These are phyloP conservation scores for Vigna trinervia DNA, from an alignment of 306 rosid genomes.

Conservation along the genomic window DNA sequence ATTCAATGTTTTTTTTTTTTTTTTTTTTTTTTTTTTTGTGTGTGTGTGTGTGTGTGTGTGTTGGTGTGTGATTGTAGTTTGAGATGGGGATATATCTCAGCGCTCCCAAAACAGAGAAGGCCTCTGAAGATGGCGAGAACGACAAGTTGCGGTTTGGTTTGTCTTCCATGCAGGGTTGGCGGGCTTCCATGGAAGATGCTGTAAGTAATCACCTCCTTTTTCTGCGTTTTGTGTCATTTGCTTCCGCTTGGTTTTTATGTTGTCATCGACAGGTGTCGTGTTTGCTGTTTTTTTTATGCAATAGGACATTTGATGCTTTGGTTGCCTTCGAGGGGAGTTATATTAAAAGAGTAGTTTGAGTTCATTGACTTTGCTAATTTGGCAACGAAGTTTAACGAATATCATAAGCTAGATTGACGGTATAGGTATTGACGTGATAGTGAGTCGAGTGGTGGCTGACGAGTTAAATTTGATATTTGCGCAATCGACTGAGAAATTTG, in stretches of 20 bases:
- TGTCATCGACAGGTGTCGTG: not conserved
- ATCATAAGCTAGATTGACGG: not conserved
- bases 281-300: not conserved
- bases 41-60: too few species aligned
- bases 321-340: not conserved
- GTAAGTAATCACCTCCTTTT: constrained; percentile 59
- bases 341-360: constrained; percentile 23
- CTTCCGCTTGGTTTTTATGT: not conserved
- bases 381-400: constrained; percentile 12
- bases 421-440: not conserved
- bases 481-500: constrained; percentile 25
- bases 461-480: constrained; percentile 7
- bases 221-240: not conserved
- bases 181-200: constrained; percentile 98
- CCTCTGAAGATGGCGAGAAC: constrained; percentile 85
- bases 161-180: constrained; percentile 99
- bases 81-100: constrained; percentile 91
- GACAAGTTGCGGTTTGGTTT: constrained; percentile 72
- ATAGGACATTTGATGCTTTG: constrained; percentile 6
- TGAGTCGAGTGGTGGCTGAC: not conserved
- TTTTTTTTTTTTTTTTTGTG: too few species aligned
- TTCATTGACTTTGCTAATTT: constrained; percentile 18
- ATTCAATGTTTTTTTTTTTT: constrained; percentile 24
- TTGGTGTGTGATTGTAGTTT: constrained; percentile 39
- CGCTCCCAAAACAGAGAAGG: constrained; percentile 87